Evolutionary conservation across 345 rosid species (phyloP), one percentile per base, ranked within the genome.

Genomic region (Acer yangbiense): DNA sequence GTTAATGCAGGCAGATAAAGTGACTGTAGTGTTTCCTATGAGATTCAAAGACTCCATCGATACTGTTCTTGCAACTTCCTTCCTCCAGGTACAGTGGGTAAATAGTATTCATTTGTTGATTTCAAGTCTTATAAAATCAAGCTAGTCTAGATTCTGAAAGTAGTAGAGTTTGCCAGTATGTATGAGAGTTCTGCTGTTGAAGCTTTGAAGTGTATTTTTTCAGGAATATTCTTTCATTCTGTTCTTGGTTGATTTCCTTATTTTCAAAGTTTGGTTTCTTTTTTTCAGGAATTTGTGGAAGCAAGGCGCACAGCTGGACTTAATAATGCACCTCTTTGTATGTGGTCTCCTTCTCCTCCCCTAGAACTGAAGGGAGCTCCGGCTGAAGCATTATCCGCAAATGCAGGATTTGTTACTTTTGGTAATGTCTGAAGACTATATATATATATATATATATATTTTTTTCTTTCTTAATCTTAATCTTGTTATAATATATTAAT

Each of bases 401-500:
- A 93, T 85, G 98, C 99, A 17, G 98, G 99, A 86, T 97, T 94
- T 85, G 97, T 97, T 44, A 86, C 98, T 80, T 94, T 97, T 77
- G 97, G 98, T 97, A 92, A 87, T 80, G 65, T 70, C 76, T 10
- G 35, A 35, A 50, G 48, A 68, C 27, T 23, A 6, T 9, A 67
- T 9, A 35, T 32, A 18, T 20, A 35, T 32, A 18, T 20, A n/a
- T 23, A 6, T 9, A 67, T 9, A 35, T 32, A 18, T 20, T 27
- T 74, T 7, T 23, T 72, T 66, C 8, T 8, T 76, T 17, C 61
- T n/a, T n/a, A n/a, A n/a, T n/a, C 39, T 5, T 7, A 74, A 82
- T 68, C 54, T 32, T 57, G 25, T 3, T n/a, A 54, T 65, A 68
- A 82, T 64, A 71, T 76, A 73, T 48, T 81, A 72, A 41, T 65